These are phyloP conservation scores for Syncephalastrum sp. DNA, from an alignment of 371 early-diverging fungal genomes.

Conservation along the genomic window DNA sequence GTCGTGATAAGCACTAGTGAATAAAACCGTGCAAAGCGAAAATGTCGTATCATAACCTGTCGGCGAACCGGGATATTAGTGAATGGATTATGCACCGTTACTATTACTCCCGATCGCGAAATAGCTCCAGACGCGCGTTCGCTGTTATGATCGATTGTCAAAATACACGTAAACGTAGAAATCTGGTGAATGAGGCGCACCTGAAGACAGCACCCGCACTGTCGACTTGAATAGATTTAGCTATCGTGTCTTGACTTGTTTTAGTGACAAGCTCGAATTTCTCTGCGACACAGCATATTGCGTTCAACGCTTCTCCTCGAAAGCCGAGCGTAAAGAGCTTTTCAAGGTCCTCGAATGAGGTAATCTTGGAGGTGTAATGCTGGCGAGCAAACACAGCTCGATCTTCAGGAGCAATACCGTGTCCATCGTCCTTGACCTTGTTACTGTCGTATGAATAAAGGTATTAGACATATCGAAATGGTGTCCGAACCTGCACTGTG, in stretches of 20 bases:
- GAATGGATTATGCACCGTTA: slow-evolving; percentile 38
- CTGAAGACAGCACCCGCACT: slow-evolving; percentile 22
- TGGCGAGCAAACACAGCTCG: slow-evolving; percentile 39
- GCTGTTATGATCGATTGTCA: slow-evolving; percentile 7
- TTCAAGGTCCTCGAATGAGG: slow-evolving; percentile 55
- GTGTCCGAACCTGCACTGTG: slow-evolving; percentile 26
- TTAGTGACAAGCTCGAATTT: slow-evolving; percentile 34
- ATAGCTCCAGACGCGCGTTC: slow-evolving; percentile 14
- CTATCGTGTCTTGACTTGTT: slow-evolving; percentile 26
- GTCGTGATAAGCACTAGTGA: too few species aligned
- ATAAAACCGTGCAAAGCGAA: slow-evolving; percentile 2
- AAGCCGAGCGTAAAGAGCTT: slow-evolving; percentile 67
- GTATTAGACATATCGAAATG: neutral
- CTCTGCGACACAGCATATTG: slow-evolving; percentile 47
- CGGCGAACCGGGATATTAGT: slow-evolving; percentile 45
- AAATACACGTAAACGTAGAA: neutral
- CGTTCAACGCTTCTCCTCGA: slow-evolving; percentile 62
- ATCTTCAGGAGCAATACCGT: slow-evolving; percentile 52
- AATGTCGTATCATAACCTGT: slow-evolving; percentile 18
- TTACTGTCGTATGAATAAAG: neutral
- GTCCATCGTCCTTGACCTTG: slow-evolving; percentile 58
- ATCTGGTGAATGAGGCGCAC: slow-evolving; percentile 14
- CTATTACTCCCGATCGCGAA: slow-evolving; percentile 30
- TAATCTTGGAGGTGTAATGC: slow-evolving; percentile 77
- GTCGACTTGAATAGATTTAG: slow-evolving; percentile 34